Evolutionary conservation across 352 stramenopile genomes (phyloP), one percentile per base, ranked within the genome.

Genomic region (Pythium monospermum): DNA sequence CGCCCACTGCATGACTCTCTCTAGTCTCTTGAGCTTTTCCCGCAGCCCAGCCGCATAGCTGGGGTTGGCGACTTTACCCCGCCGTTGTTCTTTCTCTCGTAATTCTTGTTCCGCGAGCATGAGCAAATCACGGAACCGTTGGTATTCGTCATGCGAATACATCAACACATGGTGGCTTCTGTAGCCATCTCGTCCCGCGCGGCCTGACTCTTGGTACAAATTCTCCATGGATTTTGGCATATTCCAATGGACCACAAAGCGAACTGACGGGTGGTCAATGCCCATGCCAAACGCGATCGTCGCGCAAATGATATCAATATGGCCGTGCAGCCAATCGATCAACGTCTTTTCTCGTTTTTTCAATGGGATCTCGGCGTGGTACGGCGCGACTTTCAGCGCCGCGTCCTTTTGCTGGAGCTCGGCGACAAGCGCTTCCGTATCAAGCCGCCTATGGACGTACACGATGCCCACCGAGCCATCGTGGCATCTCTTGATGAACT

Each of bases 171-270:
- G 95, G 19, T 91, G 68, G 51, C 77, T 82, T 3, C 86, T 68
- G 5, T 87, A 33, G 13, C 95, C 95, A 67, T 99, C 96, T 36
- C 96, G 76, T 18, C 96, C 96, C 18, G 91, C 96, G 30, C 96
- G 76, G 0, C 96, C 96, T 0, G 83, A 89, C 77, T 99, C 95
- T 71, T 99, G 95, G 64, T 97, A 98, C 57, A 98, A 98, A 13
- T 83, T 91, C 61, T 99, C 96, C 13, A 99, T 55, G 13, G 82
- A 92, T 53, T 87, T 87, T 13, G 75, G 73, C 31, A 84, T 65
- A 36, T 80, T 86, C 62, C 89, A 92, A 58, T 97, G 87, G 21
- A 96, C 63, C 4, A 97, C 84, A 56, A 95, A 96, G 36, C 84
- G 81, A 32, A 96, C 86, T 23, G 89, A 57, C n/a, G 87, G 73